A percentile compares a stretch with the other conserved stretches of the same genome.
phyloP scores from a whole-genome alignment of 345 rosid genomes.

The Brassica carinata region DNA sequence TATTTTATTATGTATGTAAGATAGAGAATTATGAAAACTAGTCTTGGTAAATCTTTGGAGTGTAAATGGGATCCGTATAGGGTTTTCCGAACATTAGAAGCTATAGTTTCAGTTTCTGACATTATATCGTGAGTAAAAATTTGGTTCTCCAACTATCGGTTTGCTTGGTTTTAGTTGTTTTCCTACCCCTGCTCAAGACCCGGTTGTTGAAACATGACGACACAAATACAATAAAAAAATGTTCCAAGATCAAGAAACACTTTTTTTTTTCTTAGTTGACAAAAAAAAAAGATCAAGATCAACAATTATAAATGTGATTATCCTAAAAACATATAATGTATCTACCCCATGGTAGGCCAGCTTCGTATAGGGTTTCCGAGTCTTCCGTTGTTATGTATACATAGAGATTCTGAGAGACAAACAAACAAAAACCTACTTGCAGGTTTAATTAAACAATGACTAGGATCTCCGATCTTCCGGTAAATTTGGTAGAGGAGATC shows the following conservation, averaged over 20 bases:
- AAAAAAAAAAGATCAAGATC: not conserved
- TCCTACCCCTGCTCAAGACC: not conserved
- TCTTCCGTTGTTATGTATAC: not conserved
- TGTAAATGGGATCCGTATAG: not conserved
- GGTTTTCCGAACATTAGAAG: not conserved
- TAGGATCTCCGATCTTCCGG: not conserved
- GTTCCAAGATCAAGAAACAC: not conserved
- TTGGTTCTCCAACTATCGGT: not conserved
- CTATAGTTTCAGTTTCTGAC: not conserved
- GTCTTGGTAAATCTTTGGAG: not conserved
- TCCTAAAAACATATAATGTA: not conserved
- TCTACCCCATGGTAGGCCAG: not conserved
- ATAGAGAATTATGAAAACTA: not conserved
- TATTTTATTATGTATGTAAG: not conserved
- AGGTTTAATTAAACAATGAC: not conserved
- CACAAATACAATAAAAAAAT: not conserved
- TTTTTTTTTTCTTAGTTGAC: too few relatives aligned
- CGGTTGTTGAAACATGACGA: not conserved
- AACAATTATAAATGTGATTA: not conserved
- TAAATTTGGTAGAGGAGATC: not conserved
- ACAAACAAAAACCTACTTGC: not conserved
- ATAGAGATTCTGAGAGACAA: not conserved
- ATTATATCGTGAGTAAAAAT: not conserved
- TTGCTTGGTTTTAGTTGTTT: not conserved
- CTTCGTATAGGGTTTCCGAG: not conserved